Evolutionary conservation across 352 stramenopile species (phyloP).

Genomic region (Saprolegnia diclina): DNA sequence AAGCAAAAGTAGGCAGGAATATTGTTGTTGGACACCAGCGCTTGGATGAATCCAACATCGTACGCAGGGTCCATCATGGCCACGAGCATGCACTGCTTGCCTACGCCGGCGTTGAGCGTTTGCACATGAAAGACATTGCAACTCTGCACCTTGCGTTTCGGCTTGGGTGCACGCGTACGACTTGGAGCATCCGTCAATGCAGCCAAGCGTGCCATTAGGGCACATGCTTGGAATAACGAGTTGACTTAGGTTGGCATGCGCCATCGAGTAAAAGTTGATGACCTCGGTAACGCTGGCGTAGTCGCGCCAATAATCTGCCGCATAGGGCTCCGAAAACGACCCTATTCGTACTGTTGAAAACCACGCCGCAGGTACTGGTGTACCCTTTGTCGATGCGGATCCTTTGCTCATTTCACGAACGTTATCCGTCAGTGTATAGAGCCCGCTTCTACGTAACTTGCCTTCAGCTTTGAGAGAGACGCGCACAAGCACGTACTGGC

Average conservation of each 20-base stretch:
- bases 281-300: conserved; percentile 43
- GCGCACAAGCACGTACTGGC: background rate
- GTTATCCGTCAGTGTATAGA: conserved; percentile 49
- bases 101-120: background rate
- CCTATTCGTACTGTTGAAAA: background rate
- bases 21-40: conserved; percentile 39
- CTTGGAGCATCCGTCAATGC: conserved; percentile 39
- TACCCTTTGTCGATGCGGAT: conserved; percentile 6
- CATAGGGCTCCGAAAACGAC: conserved; percentile 19
- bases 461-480: conserved; percentile 22
- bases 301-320: conserved; percentile 46
- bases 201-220: conserved; percentile 37
- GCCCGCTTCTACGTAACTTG: conserved; percentile 33
- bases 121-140: background rate
- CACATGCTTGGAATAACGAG: conserved; percentile 25
- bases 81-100: conserved; percentile 40
- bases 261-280: conserved; percentile 15
- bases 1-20: conserved; percentile 67
- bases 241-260: background rate
- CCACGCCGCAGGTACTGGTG: background rate
- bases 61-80: conserved; percentile 43
- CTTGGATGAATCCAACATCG: conserved; percentile 44
- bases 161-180: conserved; percentile 41
- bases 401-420: conserved; percentile 20
- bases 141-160: conserved; percentile 23